phyloP scores from a whole-genome alignment of 768 basidiomycete species.

The Auriscalpium vulgare region DNA sequence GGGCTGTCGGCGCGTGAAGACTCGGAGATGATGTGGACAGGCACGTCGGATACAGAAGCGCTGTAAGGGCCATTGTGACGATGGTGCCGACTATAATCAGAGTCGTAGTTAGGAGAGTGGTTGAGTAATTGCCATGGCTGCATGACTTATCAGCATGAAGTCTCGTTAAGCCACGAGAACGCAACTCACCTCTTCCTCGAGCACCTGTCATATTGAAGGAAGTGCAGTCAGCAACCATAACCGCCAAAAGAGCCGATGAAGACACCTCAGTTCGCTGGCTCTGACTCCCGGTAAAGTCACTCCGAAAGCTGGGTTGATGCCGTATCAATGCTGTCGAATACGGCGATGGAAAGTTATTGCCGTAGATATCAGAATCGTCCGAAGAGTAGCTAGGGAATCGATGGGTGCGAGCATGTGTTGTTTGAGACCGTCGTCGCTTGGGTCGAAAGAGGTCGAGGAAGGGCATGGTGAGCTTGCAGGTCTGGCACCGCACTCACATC shows the following conservation, averaged over 20 bases:
- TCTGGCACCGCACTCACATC: neutral
- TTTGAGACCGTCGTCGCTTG: slow-evolving; percentile 4
- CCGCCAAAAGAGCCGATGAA: too few species aligned
- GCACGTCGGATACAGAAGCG: neutral
- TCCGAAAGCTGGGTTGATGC: neutral
- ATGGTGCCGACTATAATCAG: neutral
- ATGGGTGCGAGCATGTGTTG: neutral
- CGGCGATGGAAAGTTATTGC: neutral
- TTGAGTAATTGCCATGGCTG: slow-evolving; percentile 13
- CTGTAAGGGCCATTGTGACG: too few species aligned
- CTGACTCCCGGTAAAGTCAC: neutral
- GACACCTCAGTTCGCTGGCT: too few species aligned
- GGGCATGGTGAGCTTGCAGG: slow-evolving; percentile 11
- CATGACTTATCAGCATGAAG: neutral
- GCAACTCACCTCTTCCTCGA: neutral
- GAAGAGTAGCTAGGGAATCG: neutral
- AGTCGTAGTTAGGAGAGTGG: neutral
- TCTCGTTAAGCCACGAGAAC: too few species aligned
- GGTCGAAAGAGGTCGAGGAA: slow-evolving; percentile 12
- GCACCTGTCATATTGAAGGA: neutral
- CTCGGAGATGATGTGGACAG: slow-evolving; percentile 3
- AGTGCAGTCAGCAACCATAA: neutral
- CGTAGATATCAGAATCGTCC: neutral
- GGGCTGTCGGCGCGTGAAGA: slow-evolving; percentile 8
- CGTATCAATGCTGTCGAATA: too few species aligned